Evolutionary conservation across 1,139 yeast genomes (phyloP), one percentile per base, ranked within the genome.

Genomic region (Kodamaea ohmeri): DNA sequence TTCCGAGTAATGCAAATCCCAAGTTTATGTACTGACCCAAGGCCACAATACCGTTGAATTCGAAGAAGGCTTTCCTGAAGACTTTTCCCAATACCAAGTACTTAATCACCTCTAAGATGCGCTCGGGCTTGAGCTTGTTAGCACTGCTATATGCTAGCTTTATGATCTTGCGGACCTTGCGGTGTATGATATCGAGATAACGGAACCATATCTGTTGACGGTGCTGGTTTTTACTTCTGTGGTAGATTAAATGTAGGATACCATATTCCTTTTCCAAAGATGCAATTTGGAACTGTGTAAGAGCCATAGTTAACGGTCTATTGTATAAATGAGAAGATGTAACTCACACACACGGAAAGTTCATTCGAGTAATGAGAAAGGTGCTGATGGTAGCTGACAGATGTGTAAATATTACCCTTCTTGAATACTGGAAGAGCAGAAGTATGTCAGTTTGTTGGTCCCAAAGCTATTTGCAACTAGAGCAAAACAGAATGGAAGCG

Each of bases 161-260:
- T 12, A 67, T 36, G 9, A 79, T 56, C 36, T 67, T 65, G 6
- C 80, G 62, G 13, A 78, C 48, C 33, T 73, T 65, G 25, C 95
- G 68, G 46, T 83, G 82, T 17, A 85, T 54, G n/a, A 82, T 71
- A 43, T 79, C 71, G 36, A 88, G 63, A 43, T 76, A 71, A 41
- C 65, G 73, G 90, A 95, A 88, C 96, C 96, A 88, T 16, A 55
- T 56, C 29, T 85, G 75, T 12, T 71, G 73, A n/a, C 80, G 65
- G 51, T 87, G 96, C 57, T 88, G 96, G 55, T 86, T 86, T 44
- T 71, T 69, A 55, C 82, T 83, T 44, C 95, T 64, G 49, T 83
- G 87, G 52, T 83, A 79, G 3, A 86, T 48, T 32, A 87, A 57
- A 47, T 78, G 83, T 6, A 85, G 54, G 3, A 85, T 53, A 24